Evolutionary conservation across 192 early-diverging fungal species (phyloP).

Genomic region (Powellomyces hirtus): DNA sequence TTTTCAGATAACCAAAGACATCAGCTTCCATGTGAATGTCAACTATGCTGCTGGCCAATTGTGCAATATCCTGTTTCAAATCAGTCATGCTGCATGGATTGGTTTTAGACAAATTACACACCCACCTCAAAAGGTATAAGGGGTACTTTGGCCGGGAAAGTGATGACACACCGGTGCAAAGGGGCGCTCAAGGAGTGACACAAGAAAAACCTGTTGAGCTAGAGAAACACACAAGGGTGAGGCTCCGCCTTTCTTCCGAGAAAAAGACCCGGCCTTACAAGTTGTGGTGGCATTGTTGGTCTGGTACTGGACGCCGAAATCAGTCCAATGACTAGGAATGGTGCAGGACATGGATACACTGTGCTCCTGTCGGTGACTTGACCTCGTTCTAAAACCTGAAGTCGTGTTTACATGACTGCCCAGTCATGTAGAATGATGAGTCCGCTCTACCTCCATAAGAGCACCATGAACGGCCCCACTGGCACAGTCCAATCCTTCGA

Average conservation of each 20-base stretch:
- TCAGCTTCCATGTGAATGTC: conserved; percentile 2
- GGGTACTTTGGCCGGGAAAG: conserved; percentile 4
- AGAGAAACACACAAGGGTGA: neutral
- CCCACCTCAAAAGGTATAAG: conserved; percentile 1
- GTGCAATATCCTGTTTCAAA: conserved; percentile 1
- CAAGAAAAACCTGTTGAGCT: conserved; percentile 23
- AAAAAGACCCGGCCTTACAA: neutral
- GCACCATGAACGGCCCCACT: conserved; percentile 6
- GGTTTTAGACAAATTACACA: neutral
- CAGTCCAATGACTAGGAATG: conserved; percentile 20
- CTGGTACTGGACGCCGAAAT: neutral
- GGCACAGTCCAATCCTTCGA: conserved; percentile 19
- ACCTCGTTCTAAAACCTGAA: conserved; percentile 10
- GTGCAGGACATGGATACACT: conserved; percentile 14
- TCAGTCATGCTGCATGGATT: neutral
- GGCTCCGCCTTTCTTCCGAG: neutral
- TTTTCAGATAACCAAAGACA: conserved; percentile 5
- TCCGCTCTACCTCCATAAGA: conserved; percentile 19
- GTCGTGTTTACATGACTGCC: neutral
- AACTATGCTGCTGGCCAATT: neutral
- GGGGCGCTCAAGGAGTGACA: conserved; percentile 9
- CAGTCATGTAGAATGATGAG: too few relatives aligned
- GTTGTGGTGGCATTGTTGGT: conserved; percentile 3
- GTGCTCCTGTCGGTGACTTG: conserved; percentile 18
- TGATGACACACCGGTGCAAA: conserved; percentile 1